Conservation (phyloP, 2,329 filamentous ascomycete species). For the Paecilomyces niveus region DNA sequence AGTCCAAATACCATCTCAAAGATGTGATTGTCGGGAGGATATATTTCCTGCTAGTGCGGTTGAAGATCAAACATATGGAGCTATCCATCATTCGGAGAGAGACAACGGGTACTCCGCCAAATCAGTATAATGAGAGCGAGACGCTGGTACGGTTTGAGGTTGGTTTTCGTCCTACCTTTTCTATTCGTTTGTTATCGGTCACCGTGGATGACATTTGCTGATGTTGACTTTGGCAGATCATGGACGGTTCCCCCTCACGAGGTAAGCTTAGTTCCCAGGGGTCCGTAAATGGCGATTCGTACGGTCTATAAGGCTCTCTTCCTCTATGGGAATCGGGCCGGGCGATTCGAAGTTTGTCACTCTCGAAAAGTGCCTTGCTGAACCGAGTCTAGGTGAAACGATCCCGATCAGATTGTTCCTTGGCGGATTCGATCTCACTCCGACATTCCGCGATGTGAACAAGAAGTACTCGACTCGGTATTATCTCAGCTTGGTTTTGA, state of each 20-base stretch:
- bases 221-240: constrained; percentile 56
- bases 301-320: background rate
- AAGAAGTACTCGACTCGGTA: constrained; percentile 99
- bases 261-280: constrained; percentile 46
- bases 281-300: background rate
- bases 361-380: constrained; percentile 8
- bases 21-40: constrained; percentile 98
- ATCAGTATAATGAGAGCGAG: constrained; percentile 99
- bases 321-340: background rate
- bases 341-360: background rate
- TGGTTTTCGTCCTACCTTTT: constrained; percentile 17
- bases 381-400: constrained; percentile 57
- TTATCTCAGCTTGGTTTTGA: constrained; percentile 91
- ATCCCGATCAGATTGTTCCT: constrained; percentile 97
- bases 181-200: background rate
- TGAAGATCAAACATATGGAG: constrained; percentile 99
- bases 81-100: constrained; percentile 94
- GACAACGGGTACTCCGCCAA: constrained; percentile 91
- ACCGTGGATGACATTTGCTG: constrained; percentile 1
- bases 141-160: constrained; percentile 95
- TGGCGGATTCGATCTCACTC: constrained; percentile 93
- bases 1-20: constrained; percentile 98
- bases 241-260: constrained; percentile 97
- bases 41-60: constrained; percentile 91
- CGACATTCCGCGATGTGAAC: constrained; percentile 98